These are phyloP conservation scores for Zoysia pacifica DNA, from an alignment of 176 grass and related monocot species.

Conservation along the genomic window DNA sequence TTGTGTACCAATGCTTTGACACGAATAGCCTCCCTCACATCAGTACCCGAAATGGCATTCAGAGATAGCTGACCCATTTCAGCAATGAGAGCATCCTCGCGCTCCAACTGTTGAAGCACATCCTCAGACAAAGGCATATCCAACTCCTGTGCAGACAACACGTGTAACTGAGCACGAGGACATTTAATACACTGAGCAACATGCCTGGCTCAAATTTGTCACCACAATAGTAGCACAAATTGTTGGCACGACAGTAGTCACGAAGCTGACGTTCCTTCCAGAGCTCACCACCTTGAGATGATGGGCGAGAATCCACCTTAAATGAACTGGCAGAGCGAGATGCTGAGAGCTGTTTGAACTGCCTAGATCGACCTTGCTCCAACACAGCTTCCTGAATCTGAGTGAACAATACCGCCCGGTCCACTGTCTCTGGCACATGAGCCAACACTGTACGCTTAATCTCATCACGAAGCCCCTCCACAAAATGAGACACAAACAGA, in stretches of 20 bases:
- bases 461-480: background rate
- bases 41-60: background rate
- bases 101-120: accelerated
- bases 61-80: background rate
- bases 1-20: accelerated
- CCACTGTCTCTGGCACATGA: background rate
- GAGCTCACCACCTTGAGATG: too few relatives aligned
- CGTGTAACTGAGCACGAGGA: background rate
- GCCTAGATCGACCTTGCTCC: background rate
- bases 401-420: background rate
- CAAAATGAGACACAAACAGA: background rate
- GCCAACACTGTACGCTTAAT: accelerated
- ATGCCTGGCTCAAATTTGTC: background rate
- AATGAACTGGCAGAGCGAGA: too few relatives aligned
- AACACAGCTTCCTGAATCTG: background rate
- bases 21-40: accelerated
- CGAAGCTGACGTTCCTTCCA: too few relatives aligned
- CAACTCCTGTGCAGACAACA: background rate
- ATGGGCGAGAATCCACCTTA: too few relatives aligned
- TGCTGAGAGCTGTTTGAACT: background rate
- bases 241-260: too few relatives aligned
- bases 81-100: accelerated
- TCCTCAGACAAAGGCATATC: accelerated
- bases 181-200: accelerated
- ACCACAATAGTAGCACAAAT: too few relatives aligned